A percentile compares a stretch with the other conserved stretches of the same genome.
Evolutionary conservation across 2,329 filamentous ascomycete genomes (phyloP).

Genomic region (Curvularia eragrostidis): DNA sequence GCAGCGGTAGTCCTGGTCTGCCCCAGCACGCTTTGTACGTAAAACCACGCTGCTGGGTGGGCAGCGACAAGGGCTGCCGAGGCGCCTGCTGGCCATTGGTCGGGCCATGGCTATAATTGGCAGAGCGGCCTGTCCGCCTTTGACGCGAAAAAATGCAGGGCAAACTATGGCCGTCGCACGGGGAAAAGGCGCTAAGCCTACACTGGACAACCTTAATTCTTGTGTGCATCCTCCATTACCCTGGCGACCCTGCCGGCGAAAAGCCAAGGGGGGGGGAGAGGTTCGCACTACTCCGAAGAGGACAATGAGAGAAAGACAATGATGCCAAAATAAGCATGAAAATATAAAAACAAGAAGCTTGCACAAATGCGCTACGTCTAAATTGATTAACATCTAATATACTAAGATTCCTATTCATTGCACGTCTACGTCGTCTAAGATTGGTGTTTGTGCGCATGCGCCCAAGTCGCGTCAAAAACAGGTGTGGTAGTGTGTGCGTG

Average conservation of each 20-base stretch:
- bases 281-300: neutral
- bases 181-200: constrained; percentile 9
- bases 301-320: neutral
- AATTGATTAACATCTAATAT: neutral
- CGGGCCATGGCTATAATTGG: constrained; percentile 10
- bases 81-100: constrained; percentile 7
- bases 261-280: no score
- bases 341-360: neutral
- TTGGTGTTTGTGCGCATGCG: constrained; percentile 4
- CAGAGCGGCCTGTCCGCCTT: constrained; percentile 11
- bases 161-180: constrained; percentile 16
- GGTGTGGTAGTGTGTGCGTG: neutral
- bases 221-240: constrained; percentile 8
- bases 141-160: constrained; percentile 12
- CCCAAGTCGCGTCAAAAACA: constrained; percentile 4
- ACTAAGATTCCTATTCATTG: constrained; percentile 1
- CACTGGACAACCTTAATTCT: constrained; percentile 14
- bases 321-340: no score
- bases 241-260: neutral
- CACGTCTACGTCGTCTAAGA: constrained; percentile 4
- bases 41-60: constrained; percentile 16
- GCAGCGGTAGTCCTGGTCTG: neutral
- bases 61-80: constrained; percentile 6
- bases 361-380: neutral
- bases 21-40: constrained; percentile 20